phyloP scores from a whole-genome alignment of 805 yeast species.

The Blastobotrys parvus region DNA sequence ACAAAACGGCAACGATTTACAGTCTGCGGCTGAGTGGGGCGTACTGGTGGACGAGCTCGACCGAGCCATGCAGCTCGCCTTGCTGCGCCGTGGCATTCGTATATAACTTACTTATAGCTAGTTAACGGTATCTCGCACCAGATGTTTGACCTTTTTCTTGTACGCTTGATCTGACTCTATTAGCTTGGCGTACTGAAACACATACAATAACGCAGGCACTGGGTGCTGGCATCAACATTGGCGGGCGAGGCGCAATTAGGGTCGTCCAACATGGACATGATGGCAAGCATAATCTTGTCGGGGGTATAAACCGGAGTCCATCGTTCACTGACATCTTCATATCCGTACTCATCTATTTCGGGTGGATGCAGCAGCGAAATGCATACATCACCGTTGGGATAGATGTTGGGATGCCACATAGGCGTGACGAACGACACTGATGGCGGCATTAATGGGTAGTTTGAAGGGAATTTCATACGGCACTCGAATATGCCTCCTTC shows the following conservation, averaged over 20 bases:
- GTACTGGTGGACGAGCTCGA: too few species aligned
- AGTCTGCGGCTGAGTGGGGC: too few species aligned
- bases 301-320: constrained; percentile 76
- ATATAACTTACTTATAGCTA: neutral
- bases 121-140: neutral
- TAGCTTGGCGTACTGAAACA: too few species aligned
- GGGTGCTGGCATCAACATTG: constrained; percentile 95
- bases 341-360: constrained; percentile 82
- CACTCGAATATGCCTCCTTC: too few species aligned
- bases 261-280: constrained; percentile 84
- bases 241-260: constrained; percentile 94
- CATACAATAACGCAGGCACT: too few species aligned
- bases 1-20: too few species aligned
- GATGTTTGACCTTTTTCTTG: too few species aligned
- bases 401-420: constrained; percentile 91
- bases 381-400: constrained; percentile 87
- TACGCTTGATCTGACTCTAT: too few species aligned
- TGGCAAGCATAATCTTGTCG: constrained; percentile 81
- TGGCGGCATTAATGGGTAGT: constrained; percentile 90
- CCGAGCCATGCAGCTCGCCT: too few species aligned
- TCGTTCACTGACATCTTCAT: too few species aligned
- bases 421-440: constrained; percentile 86
- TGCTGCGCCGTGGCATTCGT: too few species aligned
- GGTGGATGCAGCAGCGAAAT: constrained; percentile 87
- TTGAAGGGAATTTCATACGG: constrained; percentile 87